Conservation (phyloP, 768 basidiomycete species). For the Boletus edulis region DNA sequence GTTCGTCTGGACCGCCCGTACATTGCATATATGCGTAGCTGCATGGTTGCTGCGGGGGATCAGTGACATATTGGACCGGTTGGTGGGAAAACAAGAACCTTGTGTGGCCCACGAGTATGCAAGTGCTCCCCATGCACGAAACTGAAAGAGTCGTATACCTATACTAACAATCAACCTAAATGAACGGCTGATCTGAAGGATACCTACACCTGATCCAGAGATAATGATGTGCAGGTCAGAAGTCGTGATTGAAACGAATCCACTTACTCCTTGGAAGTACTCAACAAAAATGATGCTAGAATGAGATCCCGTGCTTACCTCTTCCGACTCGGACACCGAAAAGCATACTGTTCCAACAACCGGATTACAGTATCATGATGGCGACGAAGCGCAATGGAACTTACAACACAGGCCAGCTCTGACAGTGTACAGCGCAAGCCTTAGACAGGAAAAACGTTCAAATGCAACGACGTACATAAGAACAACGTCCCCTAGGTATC, state of each 20-base stretch:
- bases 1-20: conserved; percentile 25
- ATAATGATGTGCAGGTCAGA: background rate
- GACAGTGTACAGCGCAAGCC: background rate
- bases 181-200: background rate
- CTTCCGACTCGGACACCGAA: conserved; percentile 11
- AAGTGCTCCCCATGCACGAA: conserved; percentile 34
- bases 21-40: conserved; percentile 34
- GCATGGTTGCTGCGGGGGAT: conserved; percentile 28
- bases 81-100: conserved; percentile 13
- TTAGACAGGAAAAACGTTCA: conserved; percentile 2
- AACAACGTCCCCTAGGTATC: conserved; percentile 31
- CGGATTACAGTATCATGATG: background rate
- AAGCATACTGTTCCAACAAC: conserved; percentile 19
- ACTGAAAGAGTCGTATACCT: conserved; percentile 29
- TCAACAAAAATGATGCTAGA: conserved; percentile 2
- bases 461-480: conserved; percentile 21
- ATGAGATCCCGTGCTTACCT: conserved; percentile 8
- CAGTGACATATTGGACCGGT: background rate
- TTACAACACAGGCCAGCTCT: conserved; percentile 22
- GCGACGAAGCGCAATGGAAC: background rate
- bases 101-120: conserved; percentile 31
- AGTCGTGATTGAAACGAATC: background rate
- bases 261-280: conserved; percentile 22
- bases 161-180: background rate
- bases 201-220: conserved; percentile 21